phyloP scores from a whole-genome alignment of 2,329 filamentous ascomycete species.

The Podosphaera xanthii region DNA sequence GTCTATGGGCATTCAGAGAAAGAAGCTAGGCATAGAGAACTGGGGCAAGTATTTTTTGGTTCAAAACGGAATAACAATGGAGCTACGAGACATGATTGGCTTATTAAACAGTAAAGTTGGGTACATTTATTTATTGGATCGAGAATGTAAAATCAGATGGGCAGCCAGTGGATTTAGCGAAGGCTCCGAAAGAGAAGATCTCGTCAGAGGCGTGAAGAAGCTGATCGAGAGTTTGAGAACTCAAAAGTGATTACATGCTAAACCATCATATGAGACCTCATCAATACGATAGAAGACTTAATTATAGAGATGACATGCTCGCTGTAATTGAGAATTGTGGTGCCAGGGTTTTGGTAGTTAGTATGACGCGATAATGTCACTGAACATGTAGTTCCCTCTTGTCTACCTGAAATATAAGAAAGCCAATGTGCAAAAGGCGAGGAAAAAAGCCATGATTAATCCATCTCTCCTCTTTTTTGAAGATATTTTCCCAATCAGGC shows the following conservation, averaged over 20 bases:
- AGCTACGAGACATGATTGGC: constrained; percentile 39
- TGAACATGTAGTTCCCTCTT: not conserved
- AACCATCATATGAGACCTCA: too few species aligned
- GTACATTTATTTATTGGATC: constrained; percentile 79
- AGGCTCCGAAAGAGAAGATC: constrained; percentile 39
- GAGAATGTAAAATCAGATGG: constrained; percentile 78
- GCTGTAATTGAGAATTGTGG: constrained; percentile 2
- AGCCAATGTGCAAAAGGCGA: constrained; percentile 76
- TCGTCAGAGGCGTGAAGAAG: constrained; percentile 40
- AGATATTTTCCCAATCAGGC: constrained; percentile 75
- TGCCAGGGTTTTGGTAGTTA: too few species aligned
- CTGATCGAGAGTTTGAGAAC: constrained; percentile 31
- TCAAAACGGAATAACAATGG: constrained; percentile 31
- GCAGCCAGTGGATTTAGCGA: constrained; percentile 56
- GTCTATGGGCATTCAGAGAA: constrained; percentile 31
- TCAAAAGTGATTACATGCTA: constrained; percentile 5
- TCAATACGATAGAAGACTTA: too few species aligned
- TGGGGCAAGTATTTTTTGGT: constrained; percentile 41
- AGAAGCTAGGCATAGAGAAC: constrained; percentile 25
- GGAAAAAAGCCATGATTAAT: constrained; percentile 76
- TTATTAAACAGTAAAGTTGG: constrained; percentile 66
- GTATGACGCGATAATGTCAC: too few species aligned
- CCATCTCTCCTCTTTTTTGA: constrained; percentile 88
- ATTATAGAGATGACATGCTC: too few species aligned
- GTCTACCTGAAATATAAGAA: constrained; percentile 54